Evolutionary conservation across 331 rosid species (phyloP).

Genomic region (Pyracantha coccinea): DNA sequence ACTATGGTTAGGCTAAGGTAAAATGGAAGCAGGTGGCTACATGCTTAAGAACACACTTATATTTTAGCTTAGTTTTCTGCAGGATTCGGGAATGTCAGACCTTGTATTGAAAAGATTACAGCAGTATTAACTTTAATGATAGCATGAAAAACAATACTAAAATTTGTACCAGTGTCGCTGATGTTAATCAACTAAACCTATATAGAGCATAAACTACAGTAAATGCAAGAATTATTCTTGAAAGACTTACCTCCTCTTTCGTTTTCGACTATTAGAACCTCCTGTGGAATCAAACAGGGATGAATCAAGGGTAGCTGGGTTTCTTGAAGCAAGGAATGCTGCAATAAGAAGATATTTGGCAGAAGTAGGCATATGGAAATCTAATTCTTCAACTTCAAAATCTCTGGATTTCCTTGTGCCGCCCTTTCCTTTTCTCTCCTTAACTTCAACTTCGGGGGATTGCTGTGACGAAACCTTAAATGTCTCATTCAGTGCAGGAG

Average conservation of each 20-base stretch:
- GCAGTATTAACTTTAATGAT: neutral
- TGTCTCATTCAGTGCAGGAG: constrained; percentile 64
- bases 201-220: neutral
- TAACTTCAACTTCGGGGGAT: constrained; percentile 36
- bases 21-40: neutral
- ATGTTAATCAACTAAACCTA: neutral
- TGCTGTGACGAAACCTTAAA: constrained; percentile 53
- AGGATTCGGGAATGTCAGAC: neutral
- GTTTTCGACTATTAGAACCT: constrained; percentile 63
- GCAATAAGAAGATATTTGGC: constrained; percentile 92
- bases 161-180: neutral
- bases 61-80: neutral
- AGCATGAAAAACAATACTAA: neutral
- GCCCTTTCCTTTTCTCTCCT: constrained; percentile 44
- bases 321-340: constrained; percentile 94
- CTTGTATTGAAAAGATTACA: neutral
- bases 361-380: constrained; percentile 79
- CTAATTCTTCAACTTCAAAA: constrained; percentile 41
- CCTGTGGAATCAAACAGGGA: constrained; percentile 91
- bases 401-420: constrained; percentile 34
- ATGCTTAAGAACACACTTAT: neutral
- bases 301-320: constrained; percentile 96
- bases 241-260: constrained; percentile 67
- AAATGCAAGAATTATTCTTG: neutral
- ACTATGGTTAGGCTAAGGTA: neutral